Evolutionary conservation across 2,329 filamentous ascomycete genomes (phyloP).

Genomic region (Mariannaea elegans): DNA sequence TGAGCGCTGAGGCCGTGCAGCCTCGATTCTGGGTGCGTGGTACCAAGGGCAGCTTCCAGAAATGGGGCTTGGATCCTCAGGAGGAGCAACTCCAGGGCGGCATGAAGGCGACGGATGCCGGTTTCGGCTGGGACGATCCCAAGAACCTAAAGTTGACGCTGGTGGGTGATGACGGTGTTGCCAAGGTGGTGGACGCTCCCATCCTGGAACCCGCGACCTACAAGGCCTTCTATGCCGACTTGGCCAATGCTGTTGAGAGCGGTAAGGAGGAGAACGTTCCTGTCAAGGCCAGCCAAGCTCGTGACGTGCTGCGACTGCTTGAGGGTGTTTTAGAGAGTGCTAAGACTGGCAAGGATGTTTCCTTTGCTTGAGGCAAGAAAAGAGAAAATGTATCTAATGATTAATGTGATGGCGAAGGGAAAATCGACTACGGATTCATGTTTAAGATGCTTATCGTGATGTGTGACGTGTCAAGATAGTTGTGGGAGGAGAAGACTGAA

Average conservation of each 20-base stretch:
- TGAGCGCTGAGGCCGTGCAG: slow-evolving; percentile 75
- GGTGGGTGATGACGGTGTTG: slow-evolving; percentile 59
- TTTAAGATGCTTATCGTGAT: background rate
- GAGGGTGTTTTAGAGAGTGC: slow-evolving; percentile 62
- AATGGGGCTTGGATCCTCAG: slow-evolving; percentile 75
- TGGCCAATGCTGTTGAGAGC: slow-evolving; percentile 57
- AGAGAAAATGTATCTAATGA: slow-evolving; percentile 13
- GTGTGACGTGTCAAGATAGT: background rate
- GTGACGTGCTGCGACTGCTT: slow-evolving; percentile 62
- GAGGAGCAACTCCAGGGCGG: slow-evolving; percentile 77
- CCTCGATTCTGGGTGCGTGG: slow-evolving; percentile 81
- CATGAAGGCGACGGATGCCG: slow-evolving; percentile 65
- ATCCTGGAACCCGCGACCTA: slow-evolving; percentile 75
- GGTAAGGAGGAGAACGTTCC: slow-evolving; percentile 61
- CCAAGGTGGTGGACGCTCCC: slow-evolving; percentile 59
- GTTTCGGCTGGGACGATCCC: slow-evolving; percentile 72
- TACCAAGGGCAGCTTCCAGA: slow-evolving; percentile 78
- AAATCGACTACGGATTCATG: background rate
- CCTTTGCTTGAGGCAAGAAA: slow-evolving; percentile 37
- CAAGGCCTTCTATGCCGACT: slow-evolving; percentile 69
- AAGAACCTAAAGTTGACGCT: slow-evolving; percentile 68
- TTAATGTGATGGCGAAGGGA: slow-evolving; percentile 22
- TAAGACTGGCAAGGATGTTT: slow-evolving; percentile 56
- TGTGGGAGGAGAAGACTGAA: background rate
- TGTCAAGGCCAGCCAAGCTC: slow-evolving; percentile 61